Evolutionary conservation across 768 basidiomycete genomes (phyloP), one percentile per base, ranked within the genome.

Genomic region (Phylloporus sp.): DNA sequence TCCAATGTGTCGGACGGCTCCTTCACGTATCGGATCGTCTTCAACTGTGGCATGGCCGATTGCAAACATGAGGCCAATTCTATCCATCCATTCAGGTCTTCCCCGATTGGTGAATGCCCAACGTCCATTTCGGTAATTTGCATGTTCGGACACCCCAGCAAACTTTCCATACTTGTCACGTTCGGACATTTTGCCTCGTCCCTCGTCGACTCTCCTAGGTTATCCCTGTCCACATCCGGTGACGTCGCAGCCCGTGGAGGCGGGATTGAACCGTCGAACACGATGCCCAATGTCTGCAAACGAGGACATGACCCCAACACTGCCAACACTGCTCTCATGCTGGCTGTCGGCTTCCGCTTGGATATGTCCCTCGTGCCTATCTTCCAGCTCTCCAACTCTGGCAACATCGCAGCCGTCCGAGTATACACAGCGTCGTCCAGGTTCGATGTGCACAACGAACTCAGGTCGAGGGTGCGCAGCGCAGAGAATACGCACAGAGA

Each of bases 241-340:
- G 15, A 27, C 27, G n/a, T n/a, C 5, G 10, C 4, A 13, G 6
- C 7, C 14, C 14, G 27, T 4, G 44, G 51, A 5, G 51, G 52
- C 9, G 34, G 43, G 15, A 46, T 35, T 18, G 49, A 38, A 24
- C 49, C 58, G 21, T 59, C 48, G 24, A 59, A 59, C 21, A 45
- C 38, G 9, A 59, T 38, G 9, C 47, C 48, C 28, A 59, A 11
- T 15, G 36, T 42, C 6, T 48, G 33, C n/a, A 59, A 39, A 3
- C 13, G 26, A 10, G 43, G 48, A 41, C 58, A 59, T 4, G 21
- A 38, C 18, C 15, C 38, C 33, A 59, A 38, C 13, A 56, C 38
- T 11, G 50, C 41, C 9, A 56, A 42, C 20, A 59, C 51, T 11
- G 51, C 58, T 1, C 31, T 37, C 11, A 53, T 38, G 4, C 48